Conservation (phyloP, 495 filamentous ascomycete species). For the Aspergillus heteromorphus region DNA sequence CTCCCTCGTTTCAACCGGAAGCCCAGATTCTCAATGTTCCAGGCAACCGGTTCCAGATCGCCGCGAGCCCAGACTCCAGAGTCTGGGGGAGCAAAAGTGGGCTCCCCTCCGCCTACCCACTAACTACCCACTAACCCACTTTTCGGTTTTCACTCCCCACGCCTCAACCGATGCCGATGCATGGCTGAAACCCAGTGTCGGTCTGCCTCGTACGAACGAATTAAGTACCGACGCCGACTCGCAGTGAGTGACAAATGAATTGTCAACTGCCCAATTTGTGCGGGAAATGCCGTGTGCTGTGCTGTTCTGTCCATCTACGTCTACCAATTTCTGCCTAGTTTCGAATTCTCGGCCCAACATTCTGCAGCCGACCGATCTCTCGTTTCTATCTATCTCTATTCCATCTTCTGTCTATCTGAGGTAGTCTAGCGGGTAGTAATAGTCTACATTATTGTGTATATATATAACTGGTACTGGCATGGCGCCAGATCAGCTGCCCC, state of each 20-base stretch:
- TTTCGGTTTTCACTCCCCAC: background rate
- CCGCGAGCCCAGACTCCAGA: background rate
- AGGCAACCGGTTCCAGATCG: background rate
- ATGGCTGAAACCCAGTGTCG: background rate
- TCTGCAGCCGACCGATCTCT: conserved; percentile 1
- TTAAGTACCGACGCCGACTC: too few species aligned
- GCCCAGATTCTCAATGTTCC: background rate
- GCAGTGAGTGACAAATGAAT: background rate
- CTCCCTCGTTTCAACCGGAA: background rate
- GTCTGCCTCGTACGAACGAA: background rate
- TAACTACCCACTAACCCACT: background rate
- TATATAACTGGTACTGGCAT: too few species aligned
- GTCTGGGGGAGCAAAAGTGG: conserved; percentile 1
- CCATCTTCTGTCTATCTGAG: background rate
- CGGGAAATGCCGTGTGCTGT: background rate
- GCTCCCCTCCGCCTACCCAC: background rate
- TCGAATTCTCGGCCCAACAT: background rate
- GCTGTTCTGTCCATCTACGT: background rate
- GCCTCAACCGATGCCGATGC: background rate
- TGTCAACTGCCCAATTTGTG: background rate
- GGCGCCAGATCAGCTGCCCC: background rate
- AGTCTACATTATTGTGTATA: background rate
- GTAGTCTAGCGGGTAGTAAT: background rate
- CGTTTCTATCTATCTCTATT: too few species aligned
- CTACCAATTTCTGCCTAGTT: background rate